Evolutionary conservation across 768 basidiomycete genomes (phyloP).

Genomic region (Pleurotus cornucopiae): DNA sequence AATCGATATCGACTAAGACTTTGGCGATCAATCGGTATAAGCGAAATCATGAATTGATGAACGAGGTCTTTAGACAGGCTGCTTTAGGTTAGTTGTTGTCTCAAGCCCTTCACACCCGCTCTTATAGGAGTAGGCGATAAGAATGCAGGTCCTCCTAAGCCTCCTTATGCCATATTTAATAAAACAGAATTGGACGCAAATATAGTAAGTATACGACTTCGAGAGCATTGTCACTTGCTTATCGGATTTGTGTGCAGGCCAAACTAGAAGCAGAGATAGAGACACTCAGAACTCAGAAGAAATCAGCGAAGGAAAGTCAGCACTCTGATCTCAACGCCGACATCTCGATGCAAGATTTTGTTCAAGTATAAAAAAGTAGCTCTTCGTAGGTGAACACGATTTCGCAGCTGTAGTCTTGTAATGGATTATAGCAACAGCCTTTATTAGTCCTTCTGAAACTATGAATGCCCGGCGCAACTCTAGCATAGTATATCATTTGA

Average conservation of each 20-base stretch:
- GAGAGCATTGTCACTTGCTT: no score
- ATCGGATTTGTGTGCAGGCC: slow-evolving; percentile 28
- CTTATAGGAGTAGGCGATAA: slow-evolving; percentile 35
- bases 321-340: slow-evolving; percentile 15
- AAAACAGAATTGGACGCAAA: slow-evolving; percentile 53
- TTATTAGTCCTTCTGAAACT: no score
- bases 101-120: background rate
- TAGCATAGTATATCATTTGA: no score
- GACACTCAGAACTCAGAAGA: slow-evolving; percentile 33
- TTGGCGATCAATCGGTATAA: slow-evolving; percentile 69
- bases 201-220: slow-evolving; percentile 33
- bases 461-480: no score
- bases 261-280: slow-evolving; percentile 60
- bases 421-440: no score
- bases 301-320: slow-evolving; percentile 16
- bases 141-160: slow-evolving; percentile 29
- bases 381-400: background rate
- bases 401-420: no score
- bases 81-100: slow-evolving; percentile 46
- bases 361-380: background rate
- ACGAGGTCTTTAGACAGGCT: slow-evolving; percentile 73
- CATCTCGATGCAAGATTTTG: background rate
- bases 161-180: slow-evolving; percentile 61
- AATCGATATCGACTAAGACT: slow-evolving; percentile 68
- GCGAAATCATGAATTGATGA: slow-evolving; percentile 83